phyloP scores from a whole-genome alignment of 345 rosid species.

The Excoecaria cochinchinensis region DNA sequence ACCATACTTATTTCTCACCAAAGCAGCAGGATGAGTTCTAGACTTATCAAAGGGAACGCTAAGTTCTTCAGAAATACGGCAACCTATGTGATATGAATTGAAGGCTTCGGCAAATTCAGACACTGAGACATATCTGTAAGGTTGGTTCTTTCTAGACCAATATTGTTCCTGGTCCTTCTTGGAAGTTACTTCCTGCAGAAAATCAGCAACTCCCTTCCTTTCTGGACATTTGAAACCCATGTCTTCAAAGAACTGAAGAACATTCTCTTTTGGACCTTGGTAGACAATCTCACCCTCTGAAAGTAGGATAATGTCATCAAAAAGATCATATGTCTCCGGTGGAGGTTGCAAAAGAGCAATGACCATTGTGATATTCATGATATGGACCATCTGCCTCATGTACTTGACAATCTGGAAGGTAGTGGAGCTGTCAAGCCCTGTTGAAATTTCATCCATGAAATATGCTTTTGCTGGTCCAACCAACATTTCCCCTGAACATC shows the following conservation, averaged over 20 bases:
- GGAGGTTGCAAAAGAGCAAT: slow-evolving; percentile 55
- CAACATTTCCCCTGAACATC: slow-evolving; percentile 40
- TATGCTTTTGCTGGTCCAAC: slow-evolving; percentile 44
- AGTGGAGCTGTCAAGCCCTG: slow-evolving; percentile 53
- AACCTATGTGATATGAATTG: slow-evolving; percentile 53
- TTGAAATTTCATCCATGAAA: slow-evolving; percentile 59
- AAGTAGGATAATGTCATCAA: slow-evolving; percentile 69
- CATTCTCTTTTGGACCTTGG: slow-evolving; percentile 65
- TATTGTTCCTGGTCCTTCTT: slow-evolving; percentile 78
- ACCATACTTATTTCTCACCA: slow-evolving; percentile 65
- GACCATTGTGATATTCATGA: slow-evolving; percentile 43
- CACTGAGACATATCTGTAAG: slow-evolving; percentile 49
- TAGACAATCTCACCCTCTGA: slow-evolving; percentile 68
- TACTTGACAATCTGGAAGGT: slow-evolving; percentile 45
- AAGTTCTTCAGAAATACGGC: slow-evolving; percentile 43
- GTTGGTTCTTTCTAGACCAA: slow-evolving; percentile 53
- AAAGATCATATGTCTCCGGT: slow-evolving; percentile 60
- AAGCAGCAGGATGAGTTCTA: slow-evolving; percentile 58
- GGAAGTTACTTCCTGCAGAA: slow-evolving; percentile 76
- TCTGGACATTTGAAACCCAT: slow-evolving; percentile 76
- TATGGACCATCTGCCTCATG: slow-evolving; percentile 49
- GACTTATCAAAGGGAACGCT: slow-evolving; percentile 55
- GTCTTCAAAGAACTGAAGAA: slow-evolving; percentile 63
- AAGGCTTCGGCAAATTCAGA: slow-evolving; percentile 47
- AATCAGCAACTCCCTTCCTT: slow-evolving; percentile 77